Percentiles rank a stretch among this genome's conserved stretches.
Evolutionary conservation across 148 eudicot genomes (phyloP).

Genomic region (Rhododendron molle): DNA sequence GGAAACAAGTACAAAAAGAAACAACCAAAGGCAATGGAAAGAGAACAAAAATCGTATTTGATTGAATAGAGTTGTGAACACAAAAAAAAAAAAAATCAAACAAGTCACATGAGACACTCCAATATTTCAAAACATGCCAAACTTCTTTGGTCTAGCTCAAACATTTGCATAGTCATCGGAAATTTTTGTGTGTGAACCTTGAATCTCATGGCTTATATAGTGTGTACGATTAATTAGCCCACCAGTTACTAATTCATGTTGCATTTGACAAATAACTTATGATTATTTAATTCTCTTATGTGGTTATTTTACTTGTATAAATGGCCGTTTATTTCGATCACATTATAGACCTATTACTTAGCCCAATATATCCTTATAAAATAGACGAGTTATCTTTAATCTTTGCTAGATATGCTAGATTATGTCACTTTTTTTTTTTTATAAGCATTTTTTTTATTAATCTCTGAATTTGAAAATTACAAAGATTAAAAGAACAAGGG

Average conservation of each 20-base stretch:
- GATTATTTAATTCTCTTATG: background rate
- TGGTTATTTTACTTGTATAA: background rate
- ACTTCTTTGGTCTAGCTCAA: background rate
- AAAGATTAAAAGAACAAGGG: too few relatives aligned
- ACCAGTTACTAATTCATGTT: background rate
- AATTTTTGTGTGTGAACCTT: too few relatives aligned
- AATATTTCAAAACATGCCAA: background rate
- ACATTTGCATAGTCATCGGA: too few relatives aligned
- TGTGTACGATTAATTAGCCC: background rate
- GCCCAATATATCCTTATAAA: background rate
- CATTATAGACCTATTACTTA: background rate
- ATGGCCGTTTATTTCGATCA: background rate
- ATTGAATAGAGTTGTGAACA: background rate
- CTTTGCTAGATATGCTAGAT: background rate
- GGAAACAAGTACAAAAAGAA: too few relatives aligned
- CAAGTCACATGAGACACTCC: background rate
- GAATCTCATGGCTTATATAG: too few relatives aligned
- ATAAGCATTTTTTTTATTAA: too few relatives aligned
- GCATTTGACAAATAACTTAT: background rate
- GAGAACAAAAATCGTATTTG: too few relatives aligned
- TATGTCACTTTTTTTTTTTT: too few relatives aligned
- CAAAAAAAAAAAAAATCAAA: background rate
- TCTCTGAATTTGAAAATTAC: too few relatives aligned
- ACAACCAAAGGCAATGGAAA: too few relatives aligned
- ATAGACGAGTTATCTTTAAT: background rate